Conservation (phyloP, 2,329 filamentous ascomycete species). For the Ascochyta clinopodiicola region DNA sequence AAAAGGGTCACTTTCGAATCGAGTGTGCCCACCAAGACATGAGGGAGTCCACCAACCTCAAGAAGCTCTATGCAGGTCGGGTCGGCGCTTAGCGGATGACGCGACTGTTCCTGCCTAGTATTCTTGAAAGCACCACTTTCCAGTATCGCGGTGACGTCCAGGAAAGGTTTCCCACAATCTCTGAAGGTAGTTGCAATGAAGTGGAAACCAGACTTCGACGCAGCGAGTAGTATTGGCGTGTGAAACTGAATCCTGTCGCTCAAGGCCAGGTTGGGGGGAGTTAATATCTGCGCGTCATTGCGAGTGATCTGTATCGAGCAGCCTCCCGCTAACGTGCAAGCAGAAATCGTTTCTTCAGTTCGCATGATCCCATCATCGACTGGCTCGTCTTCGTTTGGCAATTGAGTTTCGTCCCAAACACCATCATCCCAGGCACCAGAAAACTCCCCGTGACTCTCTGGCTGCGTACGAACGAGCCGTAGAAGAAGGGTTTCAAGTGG, state of each 20-base stretch:
- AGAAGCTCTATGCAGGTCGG: conserved; percentile 46
- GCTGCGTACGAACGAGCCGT: conserved; percentile 33
- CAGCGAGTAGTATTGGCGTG: conserved; percentile 30
- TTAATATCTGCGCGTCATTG: conserved; percentile 33
- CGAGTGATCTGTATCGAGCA: conserved; percentile 43
- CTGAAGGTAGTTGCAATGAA: conserved; percentile 32
- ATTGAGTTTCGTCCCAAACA: conserved; percentile 34
- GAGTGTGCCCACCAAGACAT: conserved; percentile 40
- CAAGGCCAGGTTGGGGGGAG: conserved; percentile 22
- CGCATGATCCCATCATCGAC: conserved; percentile 35
- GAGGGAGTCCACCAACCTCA: conserved; percentile 19
- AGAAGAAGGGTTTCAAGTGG: conserved; percentile 41
- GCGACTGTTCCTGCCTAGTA: conserved; percentile 4
- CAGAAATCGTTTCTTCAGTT: conserved; percentile 41
- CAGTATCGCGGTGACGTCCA: conserved; percentile 29
- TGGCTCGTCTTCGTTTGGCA: conserved; percentile 28
- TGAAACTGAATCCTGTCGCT: conserved; percentile 27
- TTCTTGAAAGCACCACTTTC: conserved; percentile 24
- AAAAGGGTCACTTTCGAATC: conserved; percentile 34
- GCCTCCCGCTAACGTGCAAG: conserved; percentile 28
- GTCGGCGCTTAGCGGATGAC: conserved; percentile 32
- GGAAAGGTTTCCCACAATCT: conserved; percentile 26
- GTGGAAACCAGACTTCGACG: conserved; percentile 21
- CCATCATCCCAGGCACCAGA: conserved; percentile 35
- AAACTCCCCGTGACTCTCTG: conserved; percentile 24